Percentiles rank a stretch among this genome's conserved stretches.
Conservation (phyloP, 768 basidiomycete species). For the Chiua virens region DNA sequence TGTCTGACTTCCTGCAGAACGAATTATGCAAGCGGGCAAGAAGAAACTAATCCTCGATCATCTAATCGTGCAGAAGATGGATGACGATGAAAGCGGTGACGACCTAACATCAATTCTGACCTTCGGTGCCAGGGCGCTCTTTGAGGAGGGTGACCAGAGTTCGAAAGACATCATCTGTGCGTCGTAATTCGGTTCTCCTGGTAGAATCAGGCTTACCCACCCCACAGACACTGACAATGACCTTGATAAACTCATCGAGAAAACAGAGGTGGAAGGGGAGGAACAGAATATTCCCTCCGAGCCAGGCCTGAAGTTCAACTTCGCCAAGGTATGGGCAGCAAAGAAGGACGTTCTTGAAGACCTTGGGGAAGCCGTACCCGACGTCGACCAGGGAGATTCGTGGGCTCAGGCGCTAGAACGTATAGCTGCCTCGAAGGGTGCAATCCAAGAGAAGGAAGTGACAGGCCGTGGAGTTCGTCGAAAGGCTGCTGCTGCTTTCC, state of each 20-base stretch:
- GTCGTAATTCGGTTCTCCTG: constrained; percentile 16
- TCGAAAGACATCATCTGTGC: constrained; percentile 70
- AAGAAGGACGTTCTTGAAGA: constrained; percentile 73
- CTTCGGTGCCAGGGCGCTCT: constrained; percentile 84
- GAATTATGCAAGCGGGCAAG: constrained; percentile 90
- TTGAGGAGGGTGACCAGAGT: constrained; percentile 59
- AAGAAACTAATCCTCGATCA: constrained; percentile 94
- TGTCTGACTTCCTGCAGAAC: constrained; percentile 52
- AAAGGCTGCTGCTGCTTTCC: constrained; percentile 57
- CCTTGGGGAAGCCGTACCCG: constrained; percentile 49
- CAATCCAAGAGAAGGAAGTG: constrained; percentile 46
- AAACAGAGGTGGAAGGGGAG: constrained; percentile 72
- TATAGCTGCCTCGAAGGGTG: constrained; percentile 42
- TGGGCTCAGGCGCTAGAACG: constrained; percentile 72
- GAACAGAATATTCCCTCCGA: constrained; percentile 51
- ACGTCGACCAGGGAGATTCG: constrained; percentile 63
- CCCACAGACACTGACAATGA: constrained; percentile 71
- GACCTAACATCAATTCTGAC: constrained; percentile 89
- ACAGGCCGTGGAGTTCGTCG: constrained; percentile 78
- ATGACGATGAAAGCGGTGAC: constrained; percentile 73
- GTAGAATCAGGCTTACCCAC: neutral
- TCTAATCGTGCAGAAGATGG: constrained; percentile 95
- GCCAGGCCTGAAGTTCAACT: constrained; percentile 67
- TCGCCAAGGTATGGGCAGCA: constrained; percentile 91
- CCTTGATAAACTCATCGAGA: constrained; percentile 84